A percentile compares a stretch with the other conserved stretches of the same genome.
phyloP scores from a whole-genome alignment of 257 asterid species.

The Agastache rugosa region DNA sequence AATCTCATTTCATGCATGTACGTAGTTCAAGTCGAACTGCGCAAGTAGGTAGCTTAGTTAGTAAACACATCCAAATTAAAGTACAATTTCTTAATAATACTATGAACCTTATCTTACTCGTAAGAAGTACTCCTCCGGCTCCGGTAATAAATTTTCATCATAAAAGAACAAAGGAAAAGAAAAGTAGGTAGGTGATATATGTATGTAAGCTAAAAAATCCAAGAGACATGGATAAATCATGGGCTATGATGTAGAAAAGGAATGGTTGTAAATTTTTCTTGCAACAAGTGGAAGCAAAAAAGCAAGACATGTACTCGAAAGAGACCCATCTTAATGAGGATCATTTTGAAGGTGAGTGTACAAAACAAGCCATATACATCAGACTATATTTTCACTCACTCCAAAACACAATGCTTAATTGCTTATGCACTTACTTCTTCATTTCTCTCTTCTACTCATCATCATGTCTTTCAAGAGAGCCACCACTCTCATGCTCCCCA shows the following conservation, averaged over 20 bases:
- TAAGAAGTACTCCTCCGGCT: neutral
- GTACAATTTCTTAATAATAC: neutral
- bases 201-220: neutral
- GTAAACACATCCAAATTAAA: neutral
- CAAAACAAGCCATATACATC: neutral
- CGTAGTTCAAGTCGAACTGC: too few relatives aligned
- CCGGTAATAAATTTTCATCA: neutral
- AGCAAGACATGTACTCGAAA: constrained; percentile 24
- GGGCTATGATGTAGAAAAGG: constrained; percentile 24
- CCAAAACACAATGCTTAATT: neutral
- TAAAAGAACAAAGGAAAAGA: neutral
- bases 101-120: neutral
- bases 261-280: constrained; percentile 31
- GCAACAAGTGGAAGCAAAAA: neutral
- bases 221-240: constrained; percentile 34
- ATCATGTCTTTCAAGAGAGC: neutral
- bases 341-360: neutral
- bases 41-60: neutral
- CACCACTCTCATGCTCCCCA: constrained; percentile 46
- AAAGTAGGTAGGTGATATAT: neutral
- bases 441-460: constrained; percentile 4
- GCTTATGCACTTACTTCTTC: too few relatives aligned
- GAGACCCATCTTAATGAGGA: constrained; percentile 21
- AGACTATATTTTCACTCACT: neutral
- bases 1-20: neutral